Evolutionary conservation across 1,139 yeast genomes (phyloP), one percentile per base, ranked within the genome.

Genomic region (Taphrina confusa): DNA sequence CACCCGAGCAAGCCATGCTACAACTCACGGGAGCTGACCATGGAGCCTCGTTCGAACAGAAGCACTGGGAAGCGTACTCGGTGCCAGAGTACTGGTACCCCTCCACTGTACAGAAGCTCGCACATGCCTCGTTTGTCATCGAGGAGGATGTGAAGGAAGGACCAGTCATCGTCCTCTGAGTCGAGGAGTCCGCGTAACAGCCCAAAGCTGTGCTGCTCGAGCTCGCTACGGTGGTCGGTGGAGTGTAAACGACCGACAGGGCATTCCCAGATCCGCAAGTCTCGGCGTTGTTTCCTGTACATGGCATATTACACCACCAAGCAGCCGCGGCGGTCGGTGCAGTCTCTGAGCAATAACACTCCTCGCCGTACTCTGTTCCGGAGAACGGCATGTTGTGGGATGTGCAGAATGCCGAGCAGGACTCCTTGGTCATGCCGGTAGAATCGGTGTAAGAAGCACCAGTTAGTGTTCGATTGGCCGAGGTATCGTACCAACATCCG

Each of bases 271-370:
- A 46, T 8, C 60, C 60, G 30, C 60, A 56, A 14, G 37, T 37
- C 31, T 56, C 52, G 16, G 45, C 18, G 16, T 33, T 22, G 47
- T 56, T 34, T 6, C 60, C 60, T 6, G 39, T 25, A 30, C 60
- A 56, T n/a, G 60, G 54, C 60, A 56, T 56, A 27, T 46, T 37
- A 40, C 60, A 56, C 58, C 58, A 54, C 44, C 45, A 42, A 14
- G 58, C 58, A 9, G 49, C 44, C 1, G 47, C 39, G 12, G 60
- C 34, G 8, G 54, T 39, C 5, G 54, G 54, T 20, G 40, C 46
- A 14, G 60, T 45, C 18, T 31, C 45, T n/a, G 54, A 46, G 36
- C 60, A 56, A 20, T 56, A 46, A 30, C 60, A 56, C 30, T 56
- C 60, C 5, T 34, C 27, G 37, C 54, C 60, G 40, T 56, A 56